Base-by-base conservation (phyloP, 116 monocot species). In the Phalaenopsis hybrid region DNA sequence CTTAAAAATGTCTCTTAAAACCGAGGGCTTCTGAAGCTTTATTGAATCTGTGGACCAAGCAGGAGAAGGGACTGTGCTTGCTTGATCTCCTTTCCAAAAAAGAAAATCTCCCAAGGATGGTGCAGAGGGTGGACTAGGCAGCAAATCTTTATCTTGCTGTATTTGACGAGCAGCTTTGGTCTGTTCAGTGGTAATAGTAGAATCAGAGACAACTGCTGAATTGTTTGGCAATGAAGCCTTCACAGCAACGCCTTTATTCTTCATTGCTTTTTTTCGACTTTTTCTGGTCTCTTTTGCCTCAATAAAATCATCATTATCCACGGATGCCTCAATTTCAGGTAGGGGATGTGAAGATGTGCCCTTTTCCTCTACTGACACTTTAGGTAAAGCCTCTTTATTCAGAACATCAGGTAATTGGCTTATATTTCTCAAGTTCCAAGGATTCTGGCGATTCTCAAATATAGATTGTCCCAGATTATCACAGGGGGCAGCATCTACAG, bases 91-190 rank as follows among this genome's bases (percentile, higher is more conserved):
- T 82, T 93, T 99, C 93, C 95, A 99, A 37, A 80, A 78, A 72
- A 99, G 89, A 91, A 99, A 99, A 84, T 99, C 99, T 44, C 89
- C 95, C 41, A 99, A 81, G 41, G 93, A 95, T 65, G 93, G 94
- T n/a, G 92, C 95, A 48, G 88, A 61, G 20, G 95, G 87, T 77
- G 86, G 85, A 84, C 81, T 85, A 63, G 95, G 90, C 68, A 90
- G 65, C 45, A 78, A 74, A 75, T 92, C 88, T 65, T 82, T 82
- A 68, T 94, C 92, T 79, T 83, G 88, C 44, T 81, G 88, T 57
- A 74, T 23, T 67, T 87, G 88, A 81, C 83, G 81, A 81, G 79
- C 61, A 46, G 49, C 80, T 83, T 91, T 96, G 31, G 48, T 77
- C 89, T 86, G 93, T 68, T 89, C 95, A 78, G 61, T 31, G 81